Percentiles rank a stretch among this genome's conserved stretches.
Conservation (phyloP, 495 filamentous ascomycete species). For the Aspergillus cavernicola region DNA sequence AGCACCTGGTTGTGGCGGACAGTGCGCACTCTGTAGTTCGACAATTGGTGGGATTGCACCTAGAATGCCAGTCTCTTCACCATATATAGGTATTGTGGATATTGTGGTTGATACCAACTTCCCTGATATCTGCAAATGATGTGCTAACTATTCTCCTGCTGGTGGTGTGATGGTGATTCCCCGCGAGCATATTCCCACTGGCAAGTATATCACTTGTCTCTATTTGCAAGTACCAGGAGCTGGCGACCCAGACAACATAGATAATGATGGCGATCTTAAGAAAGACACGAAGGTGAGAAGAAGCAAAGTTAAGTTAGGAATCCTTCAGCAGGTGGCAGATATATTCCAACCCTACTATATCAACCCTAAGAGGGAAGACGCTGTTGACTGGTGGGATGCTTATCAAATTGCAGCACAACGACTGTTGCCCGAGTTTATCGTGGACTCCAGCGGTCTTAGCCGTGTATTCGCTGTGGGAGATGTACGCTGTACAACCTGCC, state of each 20-base stretch:
- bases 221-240: slow-evolving; percentile 54
- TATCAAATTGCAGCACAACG: too few relatives aligned
- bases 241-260: slow-evolving; percentile 15
- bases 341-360: slow-evolving; percentile 36
- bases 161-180: slow-evolving; percentile 70
- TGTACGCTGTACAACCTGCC: too few relatives aligned
- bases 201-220: slow-evolving; percentile 61
- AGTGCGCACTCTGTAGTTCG: too few relatives aligned
- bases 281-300: slow-evolving; percentile 20
- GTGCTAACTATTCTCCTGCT: slow-evolving; percentile 61
- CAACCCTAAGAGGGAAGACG: slow-evolving; percentile 36
- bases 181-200: slow-evolving; percentile 49
- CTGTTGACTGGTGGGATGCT: too few relatives aligned
- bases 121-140: slow-evolving; percentile 47
- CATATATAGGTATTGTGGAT: too few relatives aligned
- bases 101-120: too few relatives aligned
- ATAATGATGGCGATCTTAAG: background rate
- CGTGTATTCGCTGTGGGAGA: too few relatives aligned
- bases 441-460: too few relatives aligned
- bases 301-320: slow-evolving; percentile 27
- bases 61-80: too few relatives aligned
- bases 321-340: slow-evolving; percentile 27
- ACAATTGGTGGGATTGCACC: too few relatives aligned
- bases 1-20: too few relatives aligned
- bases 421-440: too few relatives aligned